Conservation (phyloP, 306 rosid species). For the Medicago ruthenica region DNA sequence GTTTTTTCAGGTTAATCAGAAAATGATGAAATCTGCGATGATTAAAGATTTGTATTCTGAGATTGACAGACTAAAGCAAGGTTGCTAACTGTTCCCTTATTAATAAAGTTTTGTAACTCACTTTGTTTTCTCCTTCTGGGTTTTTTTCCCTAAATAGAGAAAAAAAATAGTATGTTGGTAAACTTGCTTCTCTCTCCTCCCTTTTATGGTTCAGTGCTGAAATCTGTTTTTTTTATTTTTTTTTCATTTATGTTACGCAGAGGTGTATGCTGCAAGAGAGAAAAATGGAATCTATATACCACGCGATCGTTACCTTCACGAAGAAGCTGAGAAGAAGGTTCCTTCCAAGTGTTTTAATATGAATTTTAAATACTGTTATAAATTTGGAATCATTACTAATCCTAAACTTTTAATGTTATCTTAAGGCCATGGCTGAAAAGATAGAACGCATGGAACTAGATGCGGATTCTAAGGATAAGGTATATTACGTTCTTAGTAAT, state of each 20-base stretch:
- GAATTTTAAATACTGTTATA: conserved; percentile 7
- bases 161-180: neutral
- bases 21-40: conserved; percentile 99
- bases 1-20: conserved; percentile 83
- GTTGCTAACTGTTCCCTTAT: conserved; percentile 48
- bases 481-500: conserved; percentile 43
- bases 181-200: neutral
- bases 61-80: conserved; percentile 97
- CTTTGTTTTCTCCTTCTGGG: conserved; percentile 4
- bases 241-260: conserved; percentile 47
- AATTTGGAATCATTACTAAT: conserved; percentile 32
- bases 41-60: conserved; percentile 96
- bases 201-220: conserved; percentile 30
- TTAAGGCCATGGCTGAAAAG: conserved; percentile 97
- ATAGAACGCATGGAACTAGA: conserved; percentile 96
- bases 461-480: conserved; percentile 97
- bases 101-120: conserved; percentile 38
- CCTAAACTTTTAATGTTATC: conserved; percentile 37
- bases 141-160: neutral
- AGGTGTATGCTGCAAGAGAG: conserved; percentile 99
- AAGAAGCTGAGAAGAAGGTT: conserved; percentile 99
- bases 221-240: conserved; percentile 14
- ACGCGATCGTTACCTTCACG: conserved; percentile 95
- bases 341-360: conserved; percentile 15
- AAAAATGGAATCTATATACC: conserved; percentile 99